Conservation (phyloP, 805 yeast species). For the Candida tibetensis region DNA sequence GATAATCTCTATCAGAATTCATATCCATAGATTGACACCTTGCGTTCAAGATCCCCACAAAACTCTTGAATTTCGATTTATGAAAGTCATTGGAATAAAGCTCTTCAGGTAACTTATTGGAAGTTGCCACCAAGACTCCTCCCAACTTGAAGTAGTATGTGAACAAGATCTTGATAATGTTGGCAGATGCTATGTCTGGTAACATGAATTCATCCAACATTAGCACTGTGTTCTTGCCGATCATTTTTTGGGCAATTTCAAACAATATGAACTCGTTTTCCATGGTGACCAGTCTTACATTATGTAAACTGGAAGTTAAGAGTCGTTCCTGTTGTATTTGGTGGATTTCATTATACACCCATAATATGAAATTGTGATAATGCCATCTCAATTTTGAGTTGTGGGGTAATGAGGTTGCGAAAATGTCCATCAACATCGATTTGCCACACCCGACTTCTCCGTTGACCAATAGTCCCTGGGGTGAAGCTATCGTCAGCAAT, state of each 20-base stretch:
- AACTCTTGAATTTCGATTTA: conserved; percentile 53
- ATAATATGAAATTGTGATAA: conserved; percentile 64
- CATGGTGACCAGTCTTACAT: conserved; percentile 22
- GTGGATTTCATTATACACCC: conserved; percentile 66
- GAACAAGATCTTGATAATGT: conserved; percentile 60
- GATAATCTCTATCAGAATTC: conserved; percentile 57
- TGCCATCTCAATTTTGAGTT: conserved; percentile 67
- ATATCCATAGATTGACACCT: conserved; percentile 63
- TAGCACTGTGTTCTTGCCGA: conserved; percentile 53
- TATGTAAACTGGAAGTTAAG: conserved; percentile 25
- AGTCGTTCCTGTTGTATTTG: conserved; percentile 45
- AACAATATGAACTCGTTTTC: conserved; percentile 64
- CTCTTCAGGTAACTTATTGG: conserved; percentile 70
- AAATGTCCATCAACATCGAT: conserved; percentile 69
- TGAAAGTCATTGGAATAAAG: conserved; percentile 65
- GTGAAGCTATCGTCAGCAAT: conserved; percentile 50
- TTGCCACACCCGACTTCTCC: conserved; percentile 77
- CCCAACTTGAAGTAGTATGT: conserved; percentile 70
- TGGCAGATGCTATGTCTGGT: conserved; percentile 74
- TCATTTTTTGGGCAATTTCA: conserved; percentile 66
- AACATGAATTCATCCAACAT: conserved; percentile 73
- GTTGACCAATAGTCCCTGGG: conserved; percentile 61
- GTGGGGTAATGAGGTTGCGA: conserved; percentile 64
- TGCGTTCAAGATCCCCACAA: conserved; percentile 53
- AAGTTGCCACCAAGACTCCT: conserved; percentile 72